Percentiles rank a stretch among this genome's conserved stretches.
phyloP scores from a whole-genome alignment of 1,284 basidiomycete species.

The Ceratobasidium sp. region DNA sequence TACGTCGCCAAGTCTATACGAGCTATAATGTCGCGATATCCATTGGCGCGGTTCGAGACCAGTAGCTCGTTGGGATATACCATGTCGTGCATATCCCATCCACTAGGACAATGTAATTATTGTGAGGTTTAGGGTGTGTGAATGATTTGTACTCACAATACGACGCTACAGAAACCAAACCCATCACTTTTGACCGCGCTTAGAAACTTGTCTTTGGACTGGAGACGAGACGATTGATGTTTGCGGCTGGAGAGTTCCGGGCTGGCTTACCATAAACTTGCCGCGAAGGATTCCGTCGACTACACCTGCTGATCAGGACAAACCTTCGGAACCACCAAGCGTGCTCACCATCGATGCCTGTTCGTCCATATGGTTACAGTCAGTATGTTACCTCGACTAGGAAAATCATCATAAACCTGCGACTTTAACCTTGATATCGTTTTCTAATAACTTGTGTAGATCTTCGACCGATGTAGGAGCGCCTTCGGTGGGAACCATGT shows the following conservation, averaged over 20 bases:
- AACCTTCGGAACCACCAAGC: neutral
- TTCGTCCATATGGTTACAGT: constrained; percentile 8
- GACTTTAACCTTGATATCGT: constrained; percentile 91
- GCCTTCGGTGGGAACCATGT: constrained; percentile 56
- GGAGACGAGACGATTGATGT: constrained; percentile 19
- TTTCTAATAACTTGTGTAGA: constrained; percentile 66
- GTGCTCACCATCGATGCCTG: constrained; percentile 55
- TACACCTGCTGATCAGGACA: constrained; percentile 53
- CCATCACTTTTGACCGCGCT: constrained; percentile 84
- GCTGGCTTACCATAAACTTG: constrained; percentile 83
- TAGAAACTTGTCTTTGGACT: constrained; percentile 94
- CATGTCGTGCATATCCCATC: constrained; percentile 89
- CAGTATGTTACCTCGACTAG: constrained; percentile 5
- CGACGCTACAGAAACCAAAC: constrained; percentile 93
- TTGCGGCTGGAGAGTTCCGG: constrained; percentile 17
- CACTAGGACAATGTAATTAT: constrained; percentile 60
- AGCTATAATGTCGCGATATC: constrained; percentile 90
- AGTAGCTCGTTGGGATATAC: constrained; percentile 87
- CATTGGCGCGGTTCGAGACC: constrained; percentile 91
- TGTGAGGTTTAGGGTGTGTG: constrained; percentile 27
- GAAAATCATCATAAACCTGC: constrained; percentile 70
- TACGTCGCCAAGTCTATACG: constrained; percentile 86
- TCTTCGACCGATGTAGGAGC: constrained; percentile 72
- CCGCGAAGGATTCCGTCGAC: constrained; percentile 95
- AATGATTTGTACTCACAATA: constrained; percentile 70